These are phyloP conservation scores for Ogataea henricii DNA, from an alignment of 805 yeast species.

Conservation along the genomic window DNA sequence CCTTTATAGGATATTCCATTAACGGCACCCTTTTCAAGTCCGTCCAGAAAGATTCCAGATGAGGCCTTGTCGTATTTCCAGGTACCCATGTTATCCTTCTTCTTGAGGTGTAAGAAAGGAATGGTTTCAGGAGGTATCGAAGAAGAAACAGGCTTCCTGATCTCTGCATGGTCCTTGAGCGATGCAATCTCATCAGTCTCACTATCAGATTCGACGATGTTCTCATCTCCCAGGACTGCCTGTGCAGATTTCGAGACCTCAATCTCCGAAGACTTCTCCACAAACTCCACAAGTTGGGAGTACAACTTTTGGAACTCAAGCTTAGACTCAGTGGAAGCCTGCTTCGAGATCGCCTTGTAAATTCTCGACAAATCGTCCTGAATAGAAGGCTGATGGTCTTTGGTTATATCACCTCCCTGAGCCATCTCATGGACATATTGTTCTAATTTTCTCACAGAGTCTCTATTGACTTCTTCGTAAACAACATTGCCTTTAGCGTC, in stretches of 20 bases:
- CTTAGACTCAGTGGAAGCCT: constrained; percentile 68
- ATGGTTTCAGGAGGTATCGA: constrained; percentile 79
- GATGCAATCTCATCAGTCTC: constrained; percentile 83
- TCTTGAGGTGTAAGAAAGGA: constrained; percentile 93
- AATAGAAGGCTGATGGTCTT: constrained; percentile 67
- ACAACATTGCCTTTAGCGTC: constrained; percentile 85
- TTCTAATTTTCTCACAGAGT: constrained; percentile 90
- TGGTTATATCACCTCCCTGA: constrained; percentile 84
- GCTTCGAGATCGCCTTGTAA: constrained; percentile 78
- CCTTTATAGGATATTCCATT: constrained; percentile 90
- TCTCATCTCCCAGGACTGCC: constrained; percentile 48
- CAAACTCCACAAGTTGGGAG: constrained; percentile 67
- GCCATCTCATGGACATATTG: constrained; percentile 97
- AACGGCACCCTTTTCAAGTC: constrained; percentile 89
- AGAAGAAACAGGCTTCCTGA: constrained; percentile 72
- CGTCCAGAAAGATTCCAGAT: constrained; percentile 80
- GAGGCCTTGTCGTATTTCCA: constrained; percentile 85
- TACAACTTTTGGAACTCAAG: constrained; percentile 71
- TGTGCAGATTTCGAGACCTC: constrained; percentile 65
- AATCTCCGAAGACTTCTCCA: constrained; percentile 69
- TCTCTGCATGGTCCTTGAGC: constrained; percentile 69
- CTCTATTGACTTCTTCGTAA: constrained; percentile 84
- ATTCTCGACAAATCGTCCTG: constrained; percentile 83
- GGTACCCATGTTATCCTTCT: constrained; percentile 64
- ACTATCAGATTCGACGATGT: constrained; percentile 48